These are phyloP conservation scores for Sarocladiaceae sp. DNA, from an alignment of 2,329 filamentous ascomycete genomes.

Conservation along the genomic window DNA sequence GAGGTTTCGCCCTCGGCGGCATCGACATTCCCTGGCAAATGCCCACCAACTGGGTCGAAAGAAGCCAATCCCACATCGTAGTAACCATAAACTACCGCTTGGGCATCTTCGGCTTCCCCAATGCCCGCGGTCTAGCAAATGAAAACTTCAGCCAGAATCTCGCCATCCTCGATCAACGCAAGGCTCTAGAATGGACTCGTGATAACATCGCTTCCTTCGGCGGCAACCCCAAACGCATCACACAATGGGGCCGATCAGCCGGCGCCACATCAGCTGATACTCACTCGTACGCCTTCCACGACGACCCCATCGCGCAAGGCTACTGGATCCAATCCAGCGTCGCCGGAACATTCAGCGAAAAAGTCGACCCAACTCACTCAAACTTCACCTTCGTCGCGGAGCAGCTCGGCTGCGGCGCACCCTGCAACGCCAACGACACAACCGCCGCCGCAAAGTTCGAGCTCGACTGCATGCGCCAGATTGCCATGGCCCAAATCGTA, in stretches of 20 bases:
- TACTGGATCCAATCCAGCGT: conserved; percentile 37
- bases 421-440: conserved; percentile 12
- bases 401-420: conserved; percentile 27
- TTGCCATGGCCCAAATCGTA: conserved; percentile 24
- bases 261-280: conserved; percentile 31
- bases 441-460: conserved; percentile 19
- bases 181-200: conserved; percentile 15
- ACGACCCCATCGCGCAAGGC: conserved; percentile 39
- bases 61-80: conserved; percentile 28
- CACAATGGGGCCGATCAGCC: conserved; percentile 28
- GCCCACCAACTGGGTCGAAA: conserved; percentile 36
- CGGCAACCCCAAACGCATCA: conserved; percentile 13
- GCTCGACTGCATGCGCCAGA: conserved; percentile 30
- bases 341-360: conserved; percentile 25
- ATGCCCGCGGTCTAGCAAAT: conserved; percentile 11
- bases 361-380: conserved; percentile 19
- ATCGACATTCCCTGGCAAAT: conserved; percentile 41
- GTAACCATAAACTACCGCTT: conserved; percentile 16
- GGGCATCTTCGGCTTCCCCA: conserved; percentile 16
- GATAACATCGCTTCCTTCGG: conserved; percentile 15
- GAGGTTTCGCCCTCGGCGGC: conserved; percentile 39
- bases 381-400: conserved; percentile 32
- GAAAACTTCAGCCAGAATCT: conserved; percentile 14
- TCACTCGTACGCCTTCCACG: conserved; percentile 38
- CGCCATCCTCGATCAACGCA: conserved; percentile 15